Evolutionary conservation across 2,329 filamentous ascomycete genomes (phyloP).

Genomic region (Penicillium sp.): DNA sequence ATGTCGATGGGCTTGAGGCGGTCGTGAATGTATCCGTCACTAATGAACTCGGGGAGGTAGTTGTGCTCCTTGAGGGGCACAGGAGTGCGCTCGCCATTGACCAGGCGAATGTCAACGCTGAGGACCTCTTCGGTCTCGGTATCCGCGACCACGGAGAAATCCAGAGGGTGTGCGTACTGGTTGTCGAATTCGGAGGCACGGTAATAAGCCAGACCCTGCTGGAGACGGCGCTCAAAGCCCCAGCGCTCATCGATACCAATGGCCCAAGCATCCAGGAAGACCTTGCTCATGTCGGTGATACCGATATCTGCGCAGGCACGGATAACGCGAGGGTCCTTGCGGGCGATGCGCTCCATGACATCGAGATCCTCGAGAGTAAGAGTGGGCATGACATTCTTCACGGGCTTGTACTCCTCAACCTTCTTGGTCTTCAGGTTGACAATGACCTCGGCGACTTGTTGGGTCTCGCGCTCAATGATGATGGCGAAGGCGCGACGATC

Average conservation of each 20-base stretch:
- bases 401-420: conserved; percentile 36
- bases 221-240: conserved; percentile 37
- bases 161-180: conserved; percentile 35
- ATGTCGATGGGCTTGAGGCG: conserved; percentile 33
- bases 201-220: conserved; percentile 39
- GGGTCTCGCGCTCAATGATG: conserved; percentile 44
- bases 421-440: conserved; percentile 30
- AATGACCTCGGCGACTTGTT: conserved; percentile 31
- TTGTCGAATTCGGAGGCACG: conserved; percentile 33
- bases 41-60: conserved; percentile 32
- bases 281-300: conserved; percentile 39
- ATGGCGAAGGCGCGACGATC: conserved; percentile 49
- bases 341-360: conserved; percentile 37
- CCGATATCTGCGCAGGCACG: conserved; percentile 38
- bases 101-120: conserved; percentile 29
- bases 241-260: conserved; percentile 41
- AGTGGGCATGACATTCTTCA: conserved; percentile 51
- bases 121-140: conserved; percentile 34
- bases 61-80: conserved; percentile 29
- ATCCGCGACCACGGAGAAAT: conserved; percentile 31
- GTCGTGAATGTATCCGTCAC: conserved; percentile 27
- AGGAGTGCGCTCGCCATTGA: conserved; percentile 29
- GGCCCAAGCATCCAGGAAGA: conserved; percentile 41
- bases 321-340: conserved; percentile 35
- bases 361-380: conserved; percentile 41